Evolutionary conservation across 2,329 filamentous ascomycete genomes (phyloP).

Genomic region (Nothopassalora personata): DNA sequence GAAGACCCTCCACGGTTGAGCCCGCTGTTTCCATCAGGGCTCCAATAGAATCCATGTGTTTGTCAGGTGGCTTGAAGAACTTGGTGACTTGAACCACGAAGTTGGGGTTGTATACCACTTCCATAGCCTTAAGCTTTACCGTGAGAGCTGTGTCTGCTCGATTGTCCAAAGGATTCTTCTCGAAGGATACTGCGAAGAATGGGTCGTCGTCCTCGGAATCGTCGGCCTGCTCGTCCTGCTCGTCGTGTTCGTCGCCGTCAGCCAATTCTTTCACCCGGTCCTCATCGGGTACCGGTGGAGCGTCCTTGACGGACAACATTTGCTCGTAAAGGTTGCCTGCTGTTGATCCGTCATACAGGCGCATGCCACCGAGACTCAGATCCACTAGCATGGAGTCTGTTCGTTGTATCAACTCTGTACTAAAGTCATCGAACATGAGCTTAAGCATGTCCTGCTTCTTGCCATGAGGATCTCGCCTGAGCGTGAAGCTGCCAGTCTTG

Average conservation of each 20-base stretch:
- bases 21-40: conserved; percentile 94
- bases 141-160: conserved; percentile 86
- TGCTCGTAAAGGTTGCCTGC: conserved; percentile 86
- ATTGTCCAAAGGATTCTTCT: conserved; percentile 90
- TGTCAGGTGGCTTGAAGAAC: conserved; percentile 93
- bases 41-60: conserved; percentile 97
- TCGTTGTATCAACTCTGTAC: conserved; percentile 79
- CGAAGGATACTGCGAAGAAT: conserved; percentile 88
- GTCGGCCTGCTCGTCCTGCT: conserved; percentile 38
- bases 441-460: conserved; percentile 75
- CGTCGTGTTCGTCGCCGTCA: conserved; percentile 46
- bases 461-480: conserved; percentile 79
- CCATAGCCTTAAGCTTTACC: conserved; percentile 88
- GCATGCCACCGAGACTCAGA: conserved; percentile 82
- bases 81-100: conserved; percentile 86
- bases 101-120: conserved; percentile 95
- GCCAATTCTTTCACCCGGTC: conserved; percentile 46
- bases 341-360: conserved; percentile 93
- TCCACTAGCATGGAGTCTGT: conserved; percentile 88
- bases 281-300: conserved; percentile 53
- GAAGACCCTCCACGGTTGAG: conserved; percentile 87
- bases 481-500: conserved; percentile 91
- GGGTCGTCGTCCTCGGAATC: conserved; percentile 57
- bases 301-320: conserved; percentile 92
- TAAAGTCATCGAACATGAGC: conserved; percentile 90